These are phyloP conservation scores for Diaporthe sp. DNA, from an alignment of 2,329 filamentous ascomycete genomes.

Conservation along the genomic window DNA sequence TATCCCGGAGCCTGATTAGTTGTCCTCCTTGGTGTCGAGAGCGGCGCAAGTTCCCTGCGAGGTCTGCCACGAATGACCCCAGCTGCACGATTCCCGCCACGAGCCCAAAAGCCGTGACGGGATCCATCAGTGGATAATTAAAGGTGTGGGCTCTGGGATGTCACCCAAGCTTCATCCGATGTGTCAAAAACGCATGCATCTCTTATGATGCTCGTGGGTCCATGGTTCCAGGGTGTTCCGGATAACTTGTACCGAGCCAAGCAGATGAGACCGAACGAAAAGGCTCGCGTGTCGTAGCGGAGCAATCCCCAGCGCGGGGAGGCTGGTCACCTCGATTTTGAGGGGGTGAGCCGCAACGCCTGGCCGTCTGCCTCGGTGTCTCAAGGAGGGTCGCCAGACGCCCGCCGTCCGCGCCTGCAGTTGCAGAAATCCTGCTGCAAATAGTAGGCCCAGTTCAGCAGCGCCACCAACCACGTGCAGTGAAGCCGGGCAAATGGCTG, in stretches of 20 bases:
- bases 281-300: neutral
- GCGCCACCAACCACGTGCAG: constrained; percentile 21
- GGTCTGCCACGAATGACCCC: neutral
- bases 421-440: constrained; percentile 14
- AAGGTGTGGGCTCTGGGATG: neutral
- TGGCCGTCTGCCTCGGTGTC: constrained; percentile 3
- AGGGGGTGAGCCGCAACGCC: constrained; percentile 1
- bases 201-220: constrained; percentile 4
- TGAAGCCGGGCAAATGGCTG: constrained; percentile 10
- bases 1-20: constrained; percentile 23
- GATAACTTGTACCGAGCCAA: neutral
- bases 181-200: constrained; percentile 8
- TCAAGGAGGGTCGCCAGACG: constrained; percentile 7
- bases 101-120: constrained; percentile 9
- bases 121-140: neutral
- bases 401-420: constrained; percentile 8
- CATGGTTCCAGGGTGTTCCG: constrained; percentile 16
- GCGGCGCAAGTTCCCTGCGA: neutral
- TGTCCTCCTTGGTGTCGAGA: constrained; percentile 19
- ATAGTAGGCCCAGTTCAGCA: neutral
- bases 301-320: constrained; percentile 14
- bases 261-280: neutral
- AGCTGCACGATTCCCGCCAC: constrained; percentile 26
- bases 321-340: neutral
- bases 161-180: constrained; percentile 12